Conservation (phyloP, 2,329 filamentous ascomycete genomes). For the Nothophaeocryptopus gaeumannii region DNA sequence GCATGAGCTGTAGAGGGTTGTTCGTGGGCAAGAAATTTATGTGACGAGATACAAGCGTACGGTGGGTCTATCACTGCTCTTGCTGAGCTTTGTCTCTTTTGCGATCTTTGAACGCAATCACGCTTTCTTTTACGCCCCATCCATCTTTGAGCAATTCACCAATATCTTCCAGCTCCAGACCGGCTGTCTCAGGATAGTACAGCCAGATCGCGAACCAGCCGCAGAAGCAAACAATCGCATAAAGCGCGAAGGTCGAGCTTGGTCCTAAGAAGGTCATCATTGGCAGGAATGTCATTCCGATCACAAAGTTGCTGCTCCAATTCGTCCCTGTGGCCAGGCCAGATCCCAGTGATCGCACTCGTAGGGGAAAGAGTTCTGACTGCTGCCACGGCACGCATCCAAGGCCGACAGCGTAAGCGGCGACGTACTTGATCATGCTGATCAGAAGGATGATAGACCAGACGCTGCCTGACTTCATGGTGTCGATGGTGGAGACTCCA, state of each 20-base stretch:
- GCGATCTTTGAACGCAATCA: slow-evolving; percentile 1
- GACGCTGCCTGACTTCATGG: background rate
- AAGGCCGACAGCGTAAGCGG: slow-evolving; percentile 79
- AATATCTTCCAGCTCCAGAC: slow-evolving; percentile 77
- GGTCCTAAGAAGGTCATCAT: slow-evolving; percentile 76
- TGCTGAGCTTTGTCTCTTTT: background rate
- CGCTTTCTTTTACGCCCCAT: slow-evolving; percentile 57
- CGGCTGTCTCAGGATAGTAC: slow-evolving; percentile 84
- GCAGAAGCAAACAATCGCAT: slow-evolving; percentile 65
- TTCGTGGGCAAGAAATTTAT: no score
- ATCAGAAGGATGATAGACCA: slow-evolving; percentile 60
- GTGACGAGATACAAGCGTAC: no score
- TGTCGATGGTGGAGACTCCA: background rate
- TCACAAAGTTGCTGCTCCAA: slow-evolving; percentile 82
- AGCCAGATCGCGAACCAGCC: slow-evolving; percentile 63
- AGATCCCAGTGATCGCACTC: slow-evolving; percentile 69
- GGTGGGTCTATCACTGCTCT: no score
- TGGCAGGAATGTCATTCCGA: slow-evolving; percentile 83
- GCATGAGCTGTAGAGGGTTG: no score
- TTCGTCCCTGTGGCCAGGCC: slow-evolving; percentile 76
- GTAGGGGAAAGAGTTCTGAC: slow-evolving; percentile 76
- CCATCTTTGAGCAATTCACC: slow-evolving; percentile 66
- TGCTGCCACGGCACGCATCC: slow-evolving; percentile 97
- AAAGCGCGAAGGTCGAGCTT: slow-evolving; percentile 75
- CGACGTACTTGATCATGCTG: slow-evolving; percentile 79